These are phyloP conservation scores for Athelia psychrophila DNA, from an alignment of 1,284 basidiomycete genomes.

Conservation along the genomic window DNA sequence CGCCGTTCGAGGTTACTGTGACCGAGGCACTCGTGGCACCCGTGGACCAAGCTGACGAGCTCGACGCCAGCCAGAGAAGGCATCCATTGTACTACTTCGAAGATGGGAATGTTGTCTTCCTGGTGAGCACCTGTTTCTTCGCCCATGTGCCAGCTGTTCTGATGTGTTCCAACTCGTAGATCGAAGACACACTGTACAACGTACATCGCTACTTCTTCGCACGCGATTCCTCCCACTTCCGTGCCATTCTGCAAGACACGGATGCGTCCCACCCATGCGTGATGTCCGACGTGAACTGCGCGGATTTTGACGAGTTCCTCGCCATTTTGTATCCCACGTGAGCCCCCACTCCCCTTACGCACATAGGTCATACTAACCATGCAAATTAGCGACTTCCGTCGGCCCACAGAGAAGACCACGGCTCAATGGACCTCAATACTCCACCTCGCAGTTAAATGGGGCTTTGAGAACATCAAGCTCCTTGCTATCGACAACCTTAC, in stretches of 20 bases:
- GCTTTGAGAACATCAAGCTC: too few relatives aligned
- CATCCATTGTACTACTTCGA: slow-evolving; percentile 22
- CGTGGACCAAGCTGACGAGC: too few relatives aligned
- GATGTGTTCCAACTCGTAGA: slow-evolving; percentile 10
- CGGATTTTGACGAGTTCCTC: slow-evolving; percentile 16
- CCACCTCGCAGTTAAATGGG: too few relatives aligned
- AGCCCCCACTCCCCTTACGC: too few relatives aligned
- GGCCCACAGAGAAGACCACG: too few relatives aligned
- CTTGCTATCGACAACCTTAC: too few relatives aligned
- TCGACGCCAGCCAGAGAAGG: background rate
- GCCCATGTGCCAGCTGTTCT: background rate
- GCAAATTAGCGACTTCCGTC: too few relatives aligned
- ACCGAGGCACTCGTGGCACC: too few relatives aligned
- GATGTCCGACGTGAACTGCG: slow-evolving; percentile 25
- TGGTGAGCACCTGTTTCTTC: slow-evolving; percentile 11
- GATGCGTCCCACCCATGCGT: slow-evolving; percentile 1
- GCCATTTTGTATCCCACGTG: slow-evolving; percentile 6
- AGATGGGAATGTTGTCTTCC: slow-evolving; percentile 22
- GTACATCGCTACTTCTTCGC: slow-evolving; percentile 29
- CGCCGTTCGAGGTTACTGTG: too few relatives aligned
- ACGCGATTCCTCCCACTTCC: slow-evolving; percentile 28
- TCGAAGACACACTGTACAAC: slow-evolving; percentile 22
- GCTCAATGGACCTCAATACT: too few relatives aligned
- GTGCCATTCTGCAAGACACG: slow-evolving; percentile 14
- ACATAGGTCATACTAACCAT: too few relatives aligned